Evolutionary conservation across 108 stramenopile species (phyloP).

Genomic region (Skeletonema grethae): DNA sequence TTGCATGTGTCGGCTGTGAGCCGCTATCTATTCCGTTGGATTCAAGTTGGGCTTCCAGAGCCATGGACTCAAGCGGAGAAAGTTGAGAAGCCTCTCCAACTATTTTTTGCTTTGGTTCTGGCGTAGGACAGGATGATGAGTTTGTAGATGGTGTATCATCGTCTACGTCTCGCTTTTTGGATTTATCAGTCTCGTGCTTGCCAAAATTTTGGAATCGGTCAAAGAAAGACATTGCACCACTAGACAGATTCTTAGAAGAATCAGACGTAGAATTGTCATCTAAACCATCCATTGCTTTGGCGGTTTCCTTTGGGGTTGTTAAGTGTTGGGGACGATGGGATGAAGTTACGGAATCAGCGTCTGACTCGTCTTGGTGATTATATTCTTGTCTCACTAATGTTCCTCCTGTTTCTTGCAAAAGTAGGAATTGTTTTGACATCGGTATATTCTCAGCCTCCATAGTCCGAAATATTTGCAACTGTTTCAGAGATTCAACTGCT

Average conservation of each 20-base stretch:
- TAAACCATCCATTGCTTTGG: background rate
- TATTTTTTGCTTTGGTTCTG: background rate
- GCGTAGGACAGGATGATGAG: background rate
- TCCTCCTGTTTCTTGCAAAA: background rate
- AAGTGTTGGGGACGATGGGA: background rate
- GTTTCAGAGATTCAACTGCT: background rate
- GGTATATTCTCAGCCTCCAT: background rate
- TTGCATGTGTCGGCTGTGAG: background rate
- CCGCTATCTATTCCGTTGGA: background rate
- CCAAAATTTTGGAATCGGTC: background rate
- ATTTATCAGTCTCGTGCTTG: background rate
- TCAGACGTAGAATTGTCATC: background rate
- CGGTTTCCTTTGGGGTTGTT: background rate
- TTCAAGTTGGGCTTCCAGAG: background rate
- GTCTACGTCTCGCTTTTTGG: background rate
- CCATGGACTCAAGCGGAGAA: background rate
- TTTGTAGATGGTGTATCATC: conserved; percentile 3
- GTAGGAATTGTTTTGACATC: background rate
- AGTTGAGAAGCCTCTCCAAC: background rate
- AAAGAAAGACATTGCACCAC: background rate
- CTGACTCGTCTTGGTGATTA: background rate
- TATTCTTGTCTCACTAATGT: background rate
- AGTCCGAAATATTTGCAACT: background rate
- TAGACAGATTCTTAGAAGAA: background rate
- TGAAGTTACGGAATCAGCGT: background rate